Base-by-base conservation (phyloP, 306 rosid species). In the Albizia julibrissin region DNA sequence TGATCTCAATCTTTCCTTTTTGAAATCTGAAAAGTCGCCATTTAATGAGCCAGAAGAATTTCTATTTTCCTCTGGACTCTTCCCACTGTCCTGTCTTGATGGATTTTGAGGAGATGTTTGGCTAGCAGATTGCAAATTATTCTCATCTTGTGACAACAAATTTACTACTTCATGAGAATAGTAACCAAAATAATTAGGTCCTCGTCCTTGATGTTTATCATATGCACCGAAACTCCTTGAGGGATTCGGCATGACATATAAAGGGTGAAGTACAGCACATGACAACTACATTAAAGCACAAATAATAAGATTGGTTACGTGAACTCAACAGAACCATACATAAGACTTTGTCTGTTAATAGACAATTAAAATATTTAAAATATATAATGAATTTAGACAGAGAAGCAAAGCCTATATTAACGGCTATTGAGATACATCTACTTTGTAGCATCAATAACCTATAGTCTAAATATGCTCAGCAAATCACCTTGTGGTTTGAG, bases 111-210 rank as follows among this genome's bases (percentile, higher is more conserved):
- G 81, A 66, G 86, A 79, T 67, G 78, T 64, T 73, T 76, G 71
- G 24, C 84, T 70, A 72, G 83, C 56, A 80, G 61, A 83, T 61
- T 87, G 87, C 54, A 52, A 74, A 80, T 14, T 78, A 83, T 85
- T 87, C 40, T 89, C 95, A 82, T 86, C 90, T 43, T 40, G 76
- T 19, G 97, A 87, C 75, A 95, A 88, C 18, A 95, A 79, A 84
- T 84, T 89, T 65, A 43, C 72, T 56, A 88, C 95, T 86, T 85
- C 89, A 37, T 86, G 58, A 39, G 82, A 44, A 81, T 89, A 92
- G 89, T 88, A 94, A 78, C 95, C 91, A 79, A 95, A 95, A 87
- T 83, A 89, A 89, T 95, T 98, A 50, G 98, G 98, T 81, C 92
- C 95, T 27, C 82, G 72, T 83, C 85, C 85, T 72, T 67, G 62